These are phyloP conservation scores for Mycena latifolia DNA, from an alignment of 768 basidiomycete genomes.

Conservation along the genomic window DNA sequence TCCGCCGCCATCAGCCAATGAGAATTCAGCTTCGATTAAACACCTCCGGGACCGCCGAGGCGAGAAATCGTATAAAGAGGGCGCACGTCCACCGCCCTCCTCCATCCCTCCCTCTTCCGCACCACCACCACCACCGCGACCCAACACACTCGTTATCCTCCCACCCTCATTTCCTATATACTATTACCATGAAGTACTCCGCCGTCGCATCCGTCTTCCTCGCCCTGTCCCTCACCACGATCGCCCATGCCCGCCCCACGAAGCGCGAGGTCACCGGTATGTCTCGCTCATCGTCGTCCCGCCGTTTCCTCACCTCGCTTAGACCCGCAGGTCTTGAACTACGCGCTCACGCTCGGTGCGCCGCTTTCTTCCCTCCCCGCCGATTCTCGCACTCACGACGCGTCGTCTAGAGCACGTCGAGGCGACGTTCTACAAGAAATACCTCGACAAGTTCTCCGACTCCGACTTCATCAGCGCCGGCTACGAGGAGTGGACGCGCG, in stretches of 20 bases:
- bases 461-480: constrained; percentile 61
- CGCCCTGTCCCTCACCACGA: constrained; percentile 1
- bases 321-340: constrained; percentile 56
- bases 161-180: constrained; percentile 11
- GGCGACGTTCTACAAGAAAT: constrained; percentile 57
- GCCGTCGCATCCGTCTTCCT: constrained; percentile 10
- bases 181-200: constrained; percentile 26
- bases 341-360: constrained; percentile 56
- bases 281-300: not conserved
- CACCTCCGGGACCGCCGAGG: constrained; percentile 5
- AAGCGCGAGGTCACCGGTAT: constrained; percentile 19
- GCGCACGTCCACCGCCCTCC: not conserved
- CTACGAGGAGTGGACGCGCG: constrained; percentile 62
- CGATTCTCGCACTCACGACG: not conserved
- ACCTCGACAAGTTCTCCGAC: constrained; percentile 58
- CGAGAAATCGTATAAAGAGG: constrained; percentile 10
- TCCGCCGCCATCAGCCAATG: constrained; percentile 1
- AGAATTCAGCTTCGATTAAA: not conserved
- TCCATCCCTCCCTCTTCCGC: constrained; percentile 7
- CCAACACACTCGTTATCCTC: constrained; percentile 22
- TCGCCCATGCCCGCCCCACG: constrained; percentile 11
- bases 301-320: constrained; percentile 6
- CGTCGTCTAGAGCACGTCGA: constrained; percentile 54
- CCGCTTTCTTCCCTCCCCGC: not conserved
- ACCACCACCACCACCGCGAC: constrained; percentile 14